Percentiles rank a stretch among this genome's conserved stretches.
Conservation (phyloP, 2,329 filamentous ascomycete species). For the Claviceps sp. region DNA sequence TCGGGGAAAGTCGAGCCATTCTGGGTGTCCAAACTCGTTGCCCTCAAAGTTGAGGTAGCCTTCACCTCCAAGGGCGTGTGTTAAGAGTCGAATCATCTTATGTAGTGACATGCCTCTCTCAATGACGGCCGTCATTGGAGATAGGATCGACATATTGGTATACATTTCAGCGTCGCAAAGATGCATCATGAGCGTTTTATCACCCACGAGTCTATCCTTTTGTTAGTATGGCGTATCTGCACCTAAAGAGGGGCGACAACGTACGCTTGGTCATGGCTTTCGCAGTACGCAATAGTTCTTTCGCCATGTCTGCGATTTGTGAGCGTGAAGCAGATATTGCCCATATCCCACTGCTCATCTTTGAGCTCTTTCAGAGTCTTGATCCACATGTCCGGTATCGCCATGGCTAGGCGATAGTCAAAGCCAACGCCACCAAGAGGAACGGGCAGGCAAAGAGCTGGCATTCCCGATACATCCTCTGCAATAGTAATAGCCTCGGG, state of each 20-base stretch:
- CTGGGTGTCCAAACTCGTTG: slow-evolving; percentile 96
- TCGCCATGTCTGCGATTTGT: slow-evolving; percentile 90
- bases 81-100: slow-evolving; percentile 94
- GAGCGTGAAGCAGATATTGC: slow-evolving; percentile 69
- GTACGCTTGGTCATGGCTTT: slow-evolving; percentile 95
- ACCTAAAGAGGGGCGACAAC: slow-evolving; percentile 20
- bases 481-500: slow-evolving; percentile 82
- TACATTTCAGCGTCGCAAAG: slow-evolving; percentile 96
- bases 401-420: slow-evolving; percentile 95
- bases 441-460: slow-evolving; percentile 78
- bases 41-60: slow-evolving; percentile 98
- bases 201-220: slow-evolving; percentile 63
- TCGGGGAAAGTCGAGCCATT: slow-evolving; percentile 97
- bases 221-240: slow-evolving; percentile 6
- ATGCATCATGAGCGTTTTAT: slow-evolving; percentile 97
- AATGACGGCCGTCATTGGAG: slow-evolving; percentile 75
- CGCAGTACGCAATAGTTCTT: slow-evolving; percentile 95
- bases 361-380: slow-evolving; percentile 91
- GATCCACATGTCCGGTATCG: slow-evolving; percentile 97
- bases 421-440: slow-evolving; percentile 87
- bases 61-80: slow-evolving; percentile 82
- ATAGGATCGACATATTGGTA: slow-evolving; percentile 85
- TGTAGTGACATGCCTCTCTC: slow-evolving; percentile 84
- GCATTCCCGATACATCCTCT: slow-evolving; percentile 97
- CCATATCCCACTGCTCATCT: slow-evolving; percentile 87